Conservation (phyloP, 2,329 filamentous ascomycete species). For the Exophiala xenobiotica region DNA sequence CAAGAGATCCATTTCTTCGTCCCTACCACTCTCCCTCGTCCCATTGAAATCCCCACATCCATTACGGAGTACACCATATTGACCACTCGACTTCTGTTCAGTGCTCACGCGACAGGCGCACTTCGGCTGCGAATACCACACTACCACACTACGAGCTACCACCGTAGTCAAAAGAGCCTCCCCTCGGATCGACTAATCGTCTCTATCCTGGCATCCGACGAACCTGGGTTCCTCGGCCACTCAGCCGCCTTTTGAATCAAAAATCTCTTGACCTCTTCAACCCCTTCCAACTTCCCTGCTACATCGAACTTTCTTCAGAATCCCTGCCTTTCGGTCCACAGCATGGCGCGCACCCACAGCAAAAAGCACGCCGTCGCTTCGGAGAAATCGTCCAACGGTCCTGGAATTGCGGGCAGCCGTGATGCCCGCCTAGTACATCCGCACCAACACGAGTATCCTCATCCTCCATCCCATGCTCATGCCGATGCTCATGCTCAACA, state of each 20-base stretch:
- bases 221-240: constrained; percentile 1
- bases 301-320: constrained; percentile 4
- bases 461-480: background rate
- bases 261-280: constrained; percentile 5
- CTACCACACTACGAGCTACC: too few species aligned
- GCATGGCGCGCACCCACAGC: constrained; percentile 21
- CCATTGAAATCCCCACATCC: constrained; percentile 2
- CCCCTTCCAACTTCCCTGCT: constrained; percentile 21
- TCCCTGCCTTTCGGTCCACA: constrained; percentile 14
- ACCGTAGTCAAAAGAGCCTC: background rate
- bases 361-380: constrained; percentile 23
- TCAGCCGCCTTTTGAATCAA: constrained; percentile 9
- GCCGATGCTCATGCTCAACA: constrained; percentile 6
- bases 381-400: constrained; percentile 18
- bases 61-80: background rate
- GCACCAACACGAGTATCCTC: constrained; percentile 3
- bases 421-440: constrained; percentile 8
- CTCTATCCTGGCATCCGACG: constrained; percentile 4
- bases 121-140: too few species aligned
- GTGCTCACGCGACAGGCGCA: background rate
- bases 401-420: constrained; percentile 8
- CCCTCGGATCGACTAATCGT: background rate
- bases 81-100: background rate
- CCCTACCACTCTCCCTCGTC: constrained; percentile 2
- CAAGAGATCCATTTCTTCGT: constrained; percentile 1